Percentiles rank a stretch among this genome's conserved stretches.
These are phyloP conservation scores for Kentomonas sorsogonicus DNA, from an alignment of 208 protist species.

Conservation along the genomic window DNA sequence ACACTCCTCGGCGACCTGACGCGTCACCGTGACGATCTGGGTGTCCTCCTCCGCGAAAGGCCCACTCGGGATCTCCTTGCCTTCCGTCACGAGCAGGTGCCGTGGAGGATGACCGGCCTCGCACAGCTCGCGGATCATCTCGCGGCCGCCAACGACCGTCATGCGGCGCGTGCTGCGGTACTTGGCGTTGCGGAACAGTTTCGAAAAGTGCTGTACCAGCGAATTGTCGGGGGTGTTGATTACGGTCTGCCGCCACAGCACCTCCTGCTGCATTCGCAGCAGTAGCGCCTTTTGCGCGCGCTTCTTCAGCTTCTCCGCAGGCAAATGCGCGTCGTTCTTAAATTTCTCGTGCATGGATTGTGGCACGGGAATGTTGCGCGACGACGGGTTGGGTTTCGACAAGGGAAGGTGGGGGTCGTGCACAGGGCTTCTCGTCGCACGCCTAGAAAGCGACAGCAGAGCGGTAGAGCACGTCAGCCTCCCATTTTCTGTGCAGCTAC, in stretches of 20 bases:
- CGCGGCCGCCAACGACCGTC: constrained; percentile 64
- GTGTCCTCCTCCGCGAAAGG: constrained; percentile 20
- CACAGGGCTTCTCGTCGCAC: too few species aligned
- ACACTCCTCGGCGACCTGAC: constrained; percentile 40
- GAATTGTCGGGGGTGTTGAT: constrained; percentile 61
- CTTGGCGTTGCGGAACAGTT: constrained; percentile 61
- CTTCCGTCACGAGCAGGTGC: constrained; percentile 63
- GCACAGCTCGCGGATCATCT: constrained; percentile 81
- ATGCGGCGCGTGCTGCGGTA: constrained; percentile 73
- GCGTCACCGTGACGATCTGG: constrained; percentile 60
- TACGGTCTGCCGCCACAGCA: constrained; percentile 84
- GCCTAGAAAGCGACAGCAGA: too few species aligned
- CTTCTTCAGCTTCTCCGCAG: constrained; percentile 62
- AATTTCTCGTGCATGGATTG: constrained; percentile 28
- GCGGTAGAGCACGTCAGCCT: too few species aligned
- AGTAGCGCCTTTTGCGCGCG: constrained; percentile 64
- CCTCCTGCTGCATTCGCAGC: constrained; percentile 68
- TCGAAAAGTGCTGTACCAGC: constrained; percentile 76
- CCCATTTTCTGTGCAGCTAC: too few species aligned
- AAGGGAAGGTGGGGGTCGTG: too few species aligned
- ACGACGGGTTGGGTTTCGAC: constrained; percentile 63
- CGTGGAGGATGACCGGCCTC: constrained; percentile 48
- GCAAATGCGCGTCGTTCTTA: constrained; percentile 15
- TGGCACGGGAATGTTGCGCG: constrained; percentile 69
- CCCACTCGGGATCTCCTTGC: constrained; percentile 57